Percentiles rank a stretch among this genome's conserved stretches.
Evolutionary conservation across 805 yeast genomes (phyloP).

Genomic region (Scheffersomyces stipitis): DNA sequence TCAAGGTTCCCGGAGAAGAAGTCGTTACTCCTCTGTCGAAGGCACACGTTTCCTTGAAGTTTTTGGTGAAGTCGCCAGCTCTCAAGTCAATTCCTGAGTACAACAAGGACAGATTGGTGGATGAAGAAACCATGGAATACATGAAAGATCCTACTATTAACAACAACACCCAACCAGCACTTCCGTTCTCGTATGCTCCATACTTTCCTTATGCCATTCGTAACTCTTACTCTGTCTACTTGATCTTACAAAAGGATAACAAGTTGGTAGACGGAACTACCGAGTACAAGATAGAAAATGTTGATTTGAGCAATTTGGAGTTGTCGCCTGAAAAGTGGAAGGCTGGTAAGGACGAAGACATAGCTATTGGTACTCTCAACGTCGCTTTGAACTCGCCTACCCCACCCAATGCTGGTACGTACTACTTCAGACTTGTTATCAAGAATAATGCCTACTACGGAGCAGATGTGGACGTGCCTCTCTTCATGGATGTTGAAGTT

Average conservation of each 20-base stretch:
- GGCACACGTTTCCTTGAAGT: conserved; percentile 74
- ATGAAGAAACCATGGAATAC: conserved; percentile 62
- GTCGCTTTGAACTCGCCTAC: conserved; percentile 73
- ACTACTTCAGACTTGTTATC: conserved; percentile 67
- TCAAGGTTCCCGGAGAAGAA: conserved; percentile 84
- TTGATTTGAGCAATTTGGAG: conserved; percentile 55
- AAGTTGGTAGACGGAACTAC: conserved; percentile 65
- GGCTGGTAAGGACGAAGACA: conserved; percentile 35
- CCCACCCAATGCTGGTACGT: conserved; percentile 68
- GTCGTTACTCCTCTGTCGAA: conserved; percentile 63
- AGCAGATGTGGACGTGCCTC: conserved; percentile 69
- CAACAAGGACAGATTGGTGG: conserved; percentile 45
- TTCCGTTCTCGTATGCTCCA: conserved; percentile 72
- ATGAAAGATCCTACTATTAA: conserved; percentile 70
- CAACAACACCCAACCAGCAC: conserved; percentile 64
- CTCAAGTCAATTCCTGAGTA: conserved; percentile 58
- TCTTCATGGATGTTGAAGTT: conserved; percentile 66
- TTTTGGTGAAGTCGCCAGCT: conserved; percentile 69
- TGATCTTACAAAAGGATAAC: conserved; percentile 74
- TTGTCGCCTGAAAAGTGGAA: conserved; percentile 54
- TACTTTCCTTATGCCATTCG: conserved; percentile 62
- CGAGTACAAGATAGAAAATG: conserved; percentile 52
- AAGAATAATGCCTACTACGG: conserved; percentile 81
- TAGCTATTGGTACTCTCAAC: conserved; percentile 69
- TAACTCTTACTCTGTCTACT: conserved; percentile 63